Conservation (phyloP, 2,329 filamentous ascomycete species). For the Penicillium sp. region DNA sequence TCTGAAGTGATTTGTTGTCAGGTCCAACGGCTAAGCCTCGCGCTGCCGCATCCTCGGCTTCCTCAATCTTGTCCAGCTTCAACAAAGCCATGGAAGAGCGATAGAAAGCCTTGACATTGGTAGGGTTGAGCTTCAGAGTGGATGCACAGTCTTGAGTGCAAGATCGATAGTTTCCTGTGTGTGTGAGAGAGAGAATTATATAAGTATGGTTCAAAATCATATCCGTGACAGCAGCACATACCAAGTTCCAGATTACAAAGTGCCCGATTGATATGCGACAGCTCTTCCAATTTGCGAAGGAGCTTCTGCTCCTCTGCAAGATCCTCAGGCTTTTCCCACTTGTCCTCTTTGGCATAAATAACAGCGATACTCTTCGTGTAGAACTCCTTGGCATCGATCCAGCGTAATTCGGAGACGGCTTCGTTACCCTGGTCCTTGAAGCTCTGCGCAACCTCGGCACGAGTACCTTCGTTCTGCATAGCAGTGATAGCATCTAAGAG, state of each 20-base stretch:
- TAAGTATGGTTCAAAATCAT: neutral
- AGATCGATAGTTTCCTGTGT: constrained; percentile 81
- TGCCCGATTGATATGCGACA: constrained; percentile 83
- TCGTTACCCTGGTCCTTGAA: constrained; percentile 96
- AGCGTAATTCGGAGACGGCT: constrained; percentile 72
- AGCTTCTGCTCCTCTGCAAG: constrained; percentile 62
- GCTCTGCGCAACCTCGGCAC: constrained; percentile 77
- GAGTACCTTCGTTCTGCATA: constrained; percentile 89
- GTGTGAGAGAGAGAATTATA: neutral
- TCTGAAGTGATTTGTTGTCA: constrained; percentile 68
- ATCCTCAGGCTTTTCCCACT: constrained; percentile 57
- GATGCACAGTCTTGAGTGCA: constrained; percentile 83
- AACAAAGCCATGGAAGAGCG: constrained; percentile 79
- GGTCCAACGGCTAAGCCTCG: constrained; percentile 75
- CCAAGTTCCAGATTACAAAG: constrained; percentile 85
- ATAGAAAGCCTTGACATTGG: constrained; percentile 89
- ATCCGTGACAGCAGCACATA: constrained; percentile 41
- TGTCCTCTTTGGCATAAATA: constrained; percentile 65
- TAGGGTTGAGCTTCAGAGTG: constrained; percentile 76
- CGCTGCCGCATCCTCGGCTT: constrained; percentile 79
- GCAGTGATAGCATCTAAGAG: constrained; percentile 86
- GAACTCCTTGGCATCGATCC: constrained; percentile 85
- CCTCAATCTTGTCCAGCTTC: constrained; percentile 74
- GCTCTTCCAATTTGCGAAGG: constrained; percentile 71
- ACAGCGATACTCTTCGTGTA: constrained; percentile 85